Percentiles rank a stretch among this genome's conserved stretches.
Conservation (phyloP, 2,329 filamentous ascomycete genomes). For the Thelonectria olida region DNA sequence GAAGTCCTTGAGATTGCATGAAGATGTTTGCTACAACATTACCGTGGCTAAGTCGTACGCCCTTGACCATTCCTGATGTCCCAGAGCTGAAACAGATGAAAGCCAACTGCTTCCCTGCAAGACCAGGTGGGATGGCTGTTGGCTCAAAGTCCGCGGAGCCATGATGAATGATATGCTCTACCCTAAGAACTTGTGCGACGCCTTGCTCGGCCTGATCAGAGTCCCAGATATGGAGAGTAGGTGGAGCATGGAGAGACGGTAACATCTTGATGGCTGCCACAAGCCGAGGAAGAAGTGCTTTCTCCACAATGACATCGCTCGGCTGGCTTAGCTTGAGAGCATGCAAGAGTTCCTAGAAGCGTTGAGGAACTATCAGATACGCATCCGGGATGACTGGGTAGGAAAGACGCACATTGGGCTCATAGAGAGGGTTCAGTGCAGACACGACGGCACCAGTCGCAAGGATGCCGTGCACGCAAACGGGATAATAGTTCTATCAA, state of each 20-base stretch:
- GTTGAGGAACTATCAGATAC: neutral
- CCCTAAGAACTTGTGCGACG: neutral
- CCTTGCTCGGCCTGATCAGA: neutral
- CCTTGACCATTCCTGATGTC: constrained; percentile 11
- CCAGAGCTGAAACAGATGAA: constrained; percentile 17
- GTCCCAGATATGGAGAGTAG: constrained; percentile 6
- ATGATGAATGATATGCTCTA: neutral
- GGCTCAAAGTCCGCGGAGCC: neutral
- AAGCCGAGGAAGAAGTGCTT: neutral
- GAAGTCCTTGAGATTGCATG: constrained; percentile 11
- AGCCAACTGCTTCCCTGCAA: neutral
- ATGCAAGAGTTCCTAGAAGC: constrained; percentile 1
- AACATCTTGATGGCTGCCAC: neutral
- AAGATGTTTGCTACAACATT: constrained; percentile 16
- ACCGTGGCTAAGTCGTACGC: constrained; percentile 4
- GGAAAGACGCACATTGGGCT: neutral
- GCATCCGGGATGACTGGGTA: neutral
- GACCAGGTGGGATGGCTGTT: neutral
- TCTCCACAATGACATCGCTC: neutral
- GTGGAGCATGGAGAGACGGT: neutral
- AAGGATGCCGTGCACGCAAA: constrained; percentile 11
- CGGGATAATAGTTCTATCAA: constrained; percentile 8
- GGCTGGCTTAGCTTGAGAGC: neutral
- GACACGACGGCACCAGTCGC: constrained; percentile 6
- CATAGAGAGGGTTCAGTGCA: constrained; percentile 10